Conservation (phyloP, 2,329 filamentous ascomycete genomes). For the Aspergillus fructus region DNA sequence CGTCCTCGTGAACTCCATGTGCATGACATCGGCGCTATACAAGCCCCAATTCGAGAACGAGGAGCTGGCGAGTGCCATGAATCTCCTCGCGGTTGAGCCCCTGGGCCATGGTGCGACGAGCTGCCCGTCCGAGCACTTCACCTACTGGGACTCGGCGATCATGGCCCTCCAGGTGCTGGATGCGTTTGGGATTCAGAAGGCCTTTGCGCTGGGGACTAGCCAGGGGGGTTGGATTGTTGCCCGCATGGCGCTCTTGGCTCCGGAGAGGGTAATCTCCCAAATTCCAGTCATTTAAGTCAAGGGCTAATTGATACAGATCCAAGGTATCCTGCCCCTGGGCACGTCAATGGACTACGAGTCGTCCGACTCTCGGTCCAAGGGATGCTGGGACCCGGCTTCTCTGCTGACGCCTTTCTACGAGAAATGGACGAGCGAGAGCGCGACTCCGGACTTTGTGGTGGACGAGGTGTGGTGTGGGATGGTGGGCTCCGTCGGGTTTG, state of each 20-base stretch:
- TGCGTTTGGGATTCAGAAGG: constrained; percentile 44
- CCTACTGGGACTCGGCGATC: constrained; percentile 56
- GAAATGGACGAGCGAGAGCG: constrained; percentile 38
- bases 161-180: constrained; percentile 59
- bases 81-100: constrained; percentile 55
- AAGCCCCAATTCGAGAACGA: constrained; percentile 39
- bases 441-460: constrained; percentile 46
- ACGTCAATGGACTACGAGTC: constrained; percentile 54
- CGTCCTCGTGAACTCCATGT: constrained; percentile 54
- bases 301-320: constrained; percentile 37
- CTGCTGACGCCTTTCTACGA: constrained; percentile 38
- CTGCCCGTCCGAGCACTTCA: constrained; percentile 47
- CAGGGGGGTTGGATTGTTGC: constrained; percentile 56
- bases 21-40: constrained; percentile 49
- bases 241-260: constrained; percentile 53
- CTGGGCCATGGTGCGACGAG: constrained; percentile 54
- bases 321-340: constrained; percentile 52
- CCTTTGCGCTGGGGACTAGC: constrained; percentile 52
- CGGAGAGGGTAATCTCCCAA: constrained; percentile 40
- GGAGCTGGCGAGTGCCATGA: constrained; percentile 40
- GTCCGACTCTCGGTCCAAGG: constrained; percentile 41
- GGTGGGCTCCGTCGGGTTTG: constrained; percentile 50
- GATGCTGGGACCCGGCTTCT: constrained; percentile 50
- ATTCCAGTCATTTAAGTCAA: not conserved
- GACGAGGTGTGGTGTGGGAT: constrained; percentile 45